Base-by-base conservation (phyloP, 2,329 filamentous ascomycete species). In the Keithomyces neogunnii region DNA sequence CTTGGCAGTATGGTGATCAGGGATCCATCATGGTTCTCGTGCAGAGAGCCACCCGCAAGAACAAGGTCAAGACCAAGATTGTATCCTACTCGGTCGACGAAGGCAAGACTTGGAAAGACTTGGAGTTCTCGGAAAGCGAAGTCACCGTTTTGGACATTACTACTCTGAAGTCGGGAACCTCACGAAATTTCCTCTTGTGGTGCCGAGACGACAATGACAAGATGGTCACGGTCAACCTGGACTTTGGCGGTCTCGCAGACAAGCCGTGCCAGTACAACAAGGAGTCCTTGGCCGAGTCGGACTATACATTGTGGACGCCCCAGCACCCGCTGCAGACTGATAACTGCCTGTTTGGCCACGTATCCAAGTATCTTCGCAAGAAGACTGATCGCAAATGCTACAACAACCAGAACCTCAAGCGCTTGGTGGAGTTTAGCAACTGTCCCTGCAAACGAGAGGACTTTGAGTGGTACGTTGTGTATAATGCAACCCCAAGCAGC, bases 1-100 rank as follows among this genome's bases (percentile, higher is more conserved):
- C 87, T 62, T 99, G 90, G 89, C 89, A 95, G 62, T 96, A 89
- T 65, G 95, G 93, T 53, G 95, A 99, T 61, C 89, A 96, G 66
- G 93, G 93, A 31, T 93, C 89, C 5, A 86, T 97, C 60, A 82
- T 97, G 55, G 89, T 95, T 42, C 85, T 99, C 47, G 90, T 92
- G 28, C 81, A 86, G 62, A 82, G 89, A 52, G 76, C 78, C 11
- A 78, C 77, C 49, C 75, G 81, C 48, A 89, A 86, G 4, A 85
- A 86, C 56, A 70, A 75, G 1, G 72, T 91, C 49, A 82, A 80
- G 63, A 88, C 86, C 2, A 81, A 88, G 49, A 71, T 73, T 2
- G 70, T 95, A 40, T 82, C 81, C 52, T 96, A 93, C 70, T 86
- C 88, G 13, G 73, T 84, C 9, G 86, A 99, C 63, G 86, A 92